Evolutionary conservation across 1,284 basidiomycete genomes (phyloP), one percentile per base, ranked within the genome.

Genomic region (Porogramme epimiltina): DNA sequence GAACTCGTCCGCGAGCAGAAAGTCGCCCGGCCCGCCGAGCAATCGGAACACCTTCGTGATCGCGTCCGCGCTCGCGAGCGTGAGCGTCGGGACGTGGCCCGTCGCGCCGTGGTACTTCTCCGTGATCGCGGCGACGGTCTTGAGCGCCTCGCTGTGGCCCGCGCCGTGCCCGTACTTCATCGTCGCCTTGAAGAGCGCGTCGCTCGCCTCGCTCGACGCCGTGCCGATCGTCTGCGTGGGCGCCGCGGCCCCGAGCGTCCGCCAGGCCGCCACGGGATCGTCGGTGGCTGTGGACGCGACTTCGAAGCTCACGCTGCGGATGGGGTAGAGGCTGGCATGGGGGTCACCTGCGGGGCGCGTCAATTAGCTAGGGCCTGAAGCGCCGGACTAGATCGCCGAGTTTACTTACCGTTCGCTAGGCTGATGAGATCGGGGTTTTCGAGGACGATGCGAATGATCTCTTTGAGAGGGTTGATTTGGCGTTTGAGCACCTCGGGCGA

Each of bases 1-100:
- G 59, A 72, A 76, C 56, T 77, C 75, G 54, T 78, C 76, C 15
- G 70, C 69, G 18, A 78, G 65, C 54, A 78, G 73, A 31, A 66
- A 65, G 51, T 75, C 73, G 9, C 70, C 70, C 11, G 63, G 62
- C 20, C 67, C 63, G 24, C 73, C 70, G 20, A 77, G 67, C 20
- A 77, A 62, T 5, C 73, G 67, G 52, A 71, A 75, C 16, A 66
- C 61, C 62, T 77, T 77, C 20, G 73, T 67, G 31, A 76, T 67
- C 22, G 65, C 73, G 54, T 72, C 70, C 36, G 64, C 62, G 56
- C 70, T 72, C 4, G 75, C 76, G 19, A 75, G 62, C 2, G 73
- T 71, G 28, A 76, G 61, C 3, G 68, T 72, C 16, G 71, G 57
- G 50, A 64, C 55, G 48, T 72, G 64, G 55, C 72, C 63, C 22